Evolutionary conservation across 306 rosid species (phyloP).

Genomic region (Malus orientalis): DNA sequence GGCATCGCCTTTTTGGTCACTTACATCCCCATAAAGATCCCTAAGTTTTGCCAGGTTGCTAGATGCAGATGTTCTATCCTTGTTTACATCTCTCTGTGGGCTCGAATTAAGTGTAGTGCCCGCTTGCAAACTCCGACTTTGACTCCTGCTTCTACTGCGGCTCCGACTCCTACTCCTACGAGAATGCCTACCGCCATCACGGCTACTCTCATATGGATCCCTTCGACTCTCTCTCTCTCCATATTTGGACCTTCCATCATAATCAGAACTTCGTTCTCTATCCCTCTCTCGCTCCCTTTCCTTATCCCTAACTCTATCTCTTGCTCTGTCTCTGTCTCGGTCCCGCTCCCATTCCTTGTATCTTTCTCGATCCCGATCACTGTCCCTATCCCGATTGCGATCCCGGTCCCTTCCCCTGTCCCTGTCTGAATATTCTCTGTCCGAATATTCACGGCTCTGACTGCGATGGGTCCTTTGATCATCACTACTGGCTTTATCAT

Average conservation of each 20-base stretch:
- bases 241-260: slow-evolving; percentile 45
- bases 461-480: slow-evolving; percentile 49
- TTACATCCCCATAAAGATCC: slow-evolving; percentile 80
- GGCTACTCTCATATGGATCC: slow-evolving; percentile 46
- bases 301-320: slow-evolving; percentile 28
- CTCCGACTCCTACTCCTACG: slow-evolving; percentile 56
- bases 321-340: slow-evolving; percentile 28
- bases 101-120: slow-evolving; percentile 32
- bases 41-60: slow-evolving; percentile 87
- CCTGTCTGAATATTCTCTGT: slow-evolving; percentile 37
- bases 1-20: slow-evolving; percentile 51
- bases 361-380: slow-evolving; percentile 31
- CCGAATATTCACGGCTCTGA: slow-evolving; percentile 75
- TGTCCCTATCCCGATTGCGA: slow-evolving; percentile 25
- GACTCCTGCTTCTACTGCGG: slow-evolving; percentile 68
- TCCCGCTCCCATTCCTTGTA: slow-evolving; percentile 33
- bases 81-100: slow-evolving; percentile 52
- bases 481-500: slow-evolving; percentile 49
- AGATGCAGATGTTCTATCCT: slow-evolving; percentile 52
- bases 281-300: slow-evolving; percentile 29
- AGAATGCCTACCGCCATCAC: slow-evolving; percentile 38
- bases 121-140: slow-evolving; percentile 65
- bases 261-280: slow-evolving; percentile 49
- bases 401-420: slow-evolving; percentile 30
- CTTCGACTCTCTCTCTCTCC: slow-evolving; percentile 61